Base-by-base conservation (phyloP, 2,329 filamentous ascomycete genomes). In the Neopestalotiopsis rosae region DNA sequence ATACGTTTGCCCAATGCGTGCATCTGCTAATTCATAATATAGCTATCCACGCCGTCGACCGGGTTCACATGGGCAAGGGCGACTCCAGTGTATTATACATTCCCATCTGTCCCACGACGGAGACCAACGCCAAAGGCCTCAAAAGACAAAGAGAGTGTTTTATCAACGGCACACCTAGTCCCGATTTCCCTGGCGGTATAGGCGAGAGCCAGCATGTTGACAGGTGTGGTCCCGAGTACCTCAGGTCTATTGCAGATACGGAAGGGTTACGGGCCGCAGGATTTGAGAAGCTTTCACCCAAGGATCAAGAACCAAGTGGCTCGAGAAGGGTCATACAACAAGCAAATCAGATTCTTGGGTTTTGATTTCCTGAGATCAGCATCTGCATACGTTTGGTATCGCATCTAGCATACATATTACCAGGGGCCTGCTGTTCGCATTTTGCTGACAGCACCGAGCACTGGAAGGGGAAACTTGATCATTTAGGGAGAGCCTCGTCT, bases 1-100 rank as follows among this genome's bases (percentile, higher is more conserved):
- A 28, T 34, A n/a, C 24, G 5, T 12, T 30, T n/a, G 3, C 17
- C 10, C 12, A 28, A 66, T 38, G 32, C 1, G 7, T n/a, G 17
- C 24, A 57, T 20, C 3, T 57, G 30, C 7, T 68, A 32, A 74
- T 28, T 20, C 5, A 1, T 7, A 28, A 2, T 38, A 1, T 30
- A 83, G 86, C 82, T 3, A 92, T 97, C 63, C 95, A 97, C 77
- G 89, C 94, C 0, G 95, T 98, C 0, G 95, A 98, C 81, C 91
- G 89, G 72, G 84, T 90, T 1, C 95, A 98, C 77, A 80, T 80
- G 1, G 95, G 95, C 1, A 84, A 81, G 1, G 80, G 83, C 0
- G 95, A 98, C 79, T 94, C 92, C 0, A 94, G 91, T 73, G 95
- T 97, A 0, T 76, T 98, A 69, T 98, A 98, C 76, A 97, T 98